Evolutionary conservation across 2,329 filamentous ascomycete species (phyloP).

Genomic region (Cladorrhinum sp.): DNA sequence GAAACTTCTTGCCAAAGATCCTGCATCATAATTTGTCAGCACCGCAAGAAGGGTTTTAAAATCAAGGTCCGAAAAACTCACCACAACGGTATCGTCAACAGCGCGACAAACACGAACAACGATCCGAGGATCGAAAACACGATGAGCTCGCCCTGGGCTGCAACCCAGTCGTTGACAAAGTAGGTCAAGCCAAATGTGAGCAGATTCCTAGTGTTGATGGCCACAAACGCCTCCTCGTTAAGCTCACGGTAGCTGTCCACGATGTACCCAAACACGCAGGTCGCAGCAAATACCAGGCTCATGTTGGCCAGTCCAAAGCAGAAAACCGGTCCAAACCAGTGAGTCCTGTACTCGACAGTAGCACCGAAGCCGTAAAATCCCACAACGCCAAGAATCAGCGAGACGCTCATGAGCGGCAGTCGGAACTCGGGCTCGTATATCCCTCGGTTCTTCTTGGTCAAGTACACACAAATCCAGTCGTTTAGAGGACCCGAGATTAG

Average conservation of each 20-base stretch:
- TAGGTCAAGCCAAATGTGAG: constrained; percentile 47
- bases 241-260: constrained; percentile 46
- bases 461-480: constrained; percentile 43
- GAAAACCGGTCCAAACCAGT: constrained; percentile 47
- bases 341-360: constrained; percentile 43
- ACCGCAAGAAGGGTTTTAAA: too few relatives aligned
- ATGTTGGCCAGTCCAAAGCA: constrained; percentile 49
- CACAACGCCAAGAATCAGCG: constrained; percentile 39
- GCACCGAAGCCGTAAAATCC: constrained; percentile 49
- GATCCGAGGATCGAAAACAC: constrained; percentile 40
- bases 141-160: constrained; percentile 34
- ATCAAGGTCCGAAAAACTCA: constrained; percentile 13
- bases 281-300: constrained; percentile 44
- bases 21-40: constrained; percentile 15
- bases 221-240: constrained; percentile 49
- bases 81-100: constrained; percentile 47
- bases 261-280: constrained; percentile 50
- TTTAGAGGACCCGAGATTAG: constrained; percentile 44
- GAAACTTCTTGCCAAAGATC: constrained; percentile 47
- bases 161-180: constrained; percentile 41
- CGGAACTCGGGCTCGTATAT: constrained; percentile 55
- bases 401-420: constrained; percentile 41
- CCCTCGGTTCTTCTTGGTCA: constrained; percentile 48
- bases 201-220: constrained; percentile 48
- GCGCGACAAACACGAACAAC: constrained; percentile 43